phyloP scores from a whole-genome alignment of 2,329 filamentous ascomycete species.

The Aspergillus alliaceus region DNA sequence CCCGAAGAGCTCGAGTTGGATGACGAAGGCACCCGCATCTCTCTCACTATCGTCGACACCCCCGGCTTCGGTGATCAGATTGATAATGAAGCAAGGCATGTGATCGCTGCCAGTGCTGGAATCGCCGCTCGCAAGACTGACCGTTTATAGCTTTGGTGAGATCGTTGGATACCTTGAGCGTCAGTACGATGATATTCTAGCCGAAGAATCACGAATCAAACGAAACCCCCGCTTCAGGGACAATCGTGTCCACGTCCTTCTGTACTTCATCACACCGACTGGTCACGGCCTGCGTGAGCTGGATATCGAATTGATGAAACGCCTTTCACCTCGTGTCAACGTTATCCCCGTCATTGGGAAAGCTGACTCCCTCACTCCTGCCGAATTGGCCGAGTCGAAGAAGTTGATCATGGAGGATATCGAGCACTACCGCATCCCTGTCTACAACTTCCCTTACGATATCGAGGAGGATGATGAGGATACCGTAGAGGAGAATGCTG shows the following conservation, averaged over 20 bases:
- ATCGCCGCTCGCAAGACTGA: slow-evolving; percentile 19
- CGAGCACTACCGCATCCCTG: slow-evolving; percentile 98
- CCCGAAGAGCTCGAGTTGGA: slow-evolving; percentile 83
- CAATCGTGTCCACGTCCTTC: slow-evolving; percentile 95
- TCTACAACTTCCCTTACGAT: slow-evolving; percentile 99
- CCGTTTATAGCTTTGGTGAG: slow-evolving; percentile 75
- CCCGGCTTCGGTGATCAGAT: slow-evolving; percentile 98
- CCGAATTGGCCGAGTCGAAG: slow-evolving; percentile 97
- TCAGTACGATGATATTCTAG: slow-evolving; percentile 99
- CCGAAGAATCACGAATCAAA: slow-evolving; percentile 99
- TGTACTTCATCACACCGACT: slow-evolving; percentile 99
- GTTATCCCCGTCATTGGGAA: slow-evolving; percentile 99
- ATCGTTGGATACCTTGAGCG: slow-evolving; percentile 98
- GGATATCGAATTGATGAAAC: slow-evolving; percentile 99
- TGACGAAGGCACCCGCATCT: slow-evolving; percentile 97
- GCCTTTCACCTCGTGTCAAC: slow-evolving; percentile 94
- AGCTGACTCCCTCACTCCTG: slow-evolving; percentile 93
- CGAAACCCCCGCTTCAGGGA: slow-evolving; percentile 99
- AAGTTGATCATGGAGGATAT: slow-evolving; percentile 99
- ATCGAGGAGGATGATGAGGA: slow-evolving; percentile 99
- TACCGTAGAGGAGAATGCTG: slow-evolving; percentile 97
- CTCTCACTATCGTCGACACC: slow-evolving; percentile 96
- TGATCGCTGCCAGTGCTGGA: slow-evolving; percentile 13
- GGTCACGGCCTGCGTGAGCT: slow-evolving; percentile 97
- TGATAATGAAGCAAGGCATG: slow-evolving; percentile 95